These are phyloP conservation scores for Vigna unguiculata DNA, from an alignment of 306 rosid species.

Conservation along the genomic window DNA sequence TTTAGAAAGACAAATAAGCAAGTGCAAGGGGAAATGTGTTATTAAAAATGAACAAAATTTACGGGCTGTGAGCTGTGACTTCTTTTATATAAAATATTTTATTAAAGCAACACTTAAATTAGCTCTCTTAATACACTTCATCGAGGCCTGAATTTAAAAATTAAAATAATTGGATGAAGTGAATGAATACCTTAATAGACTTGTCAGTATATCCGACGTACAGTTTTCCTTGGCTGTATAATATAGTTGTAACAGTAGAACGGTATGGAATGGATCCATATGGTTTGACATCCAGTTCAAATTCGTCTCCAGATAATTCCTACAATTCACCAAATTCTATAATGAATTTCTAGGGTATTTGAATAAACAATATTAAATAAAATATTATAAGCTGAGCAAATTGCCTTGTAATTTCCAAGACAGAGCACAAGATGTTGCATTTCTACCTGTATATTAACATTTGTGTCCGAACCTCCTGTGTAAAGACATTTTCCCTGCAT, in stretches of 20 bases:
- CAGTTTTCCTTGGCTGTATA: constrained; percentile 79
- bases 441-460: constrained; percentile 80
- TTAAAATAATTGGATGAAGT: constrained; percentile 21
- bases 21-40: neutral
- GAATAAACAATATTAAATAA: constrained; percentile 8
- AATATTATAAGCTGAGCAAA: constrained; percentile 35
- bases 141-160: constrained; percentile 8
- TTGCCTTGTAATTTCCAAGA: constrained; percentile 32
- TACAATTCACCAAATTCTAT: constrained; percentile 44
- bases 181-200: constrained; percentile 69
- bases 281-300: constrained; percentile 63
- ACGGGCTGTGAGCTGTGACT: constrained; percentile 2
- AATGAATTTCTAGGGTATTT: constrained; percentile 35
- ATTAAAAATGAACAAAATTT: constrained; percentile 20
- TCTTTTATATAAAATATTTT: constrained; percentile 15
- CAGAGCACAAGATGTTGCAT: constrained; percentile 26
- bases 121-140: neutral
- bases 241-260: constrained; percentile 70
- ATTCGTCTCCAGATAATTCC: constrained; percentile 80
- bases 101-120: constrained; percentile 30
- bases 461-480: constrained; percentile 92
- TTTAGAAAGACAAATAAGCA: constrained; percentile 21
- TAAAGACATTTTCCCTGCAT: constrained; percentile 73
- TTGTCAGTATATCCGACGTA: constrained; percentile 78
- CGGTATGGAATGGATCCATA: constrained; percentile 66